Percentiles rank a stretch among this genome's conserved stretches.
Conservation (phyloP, 2,329 filamentous ascomycete genomes). For the Teratosphaeria pseudoeucalypti region DNA sequence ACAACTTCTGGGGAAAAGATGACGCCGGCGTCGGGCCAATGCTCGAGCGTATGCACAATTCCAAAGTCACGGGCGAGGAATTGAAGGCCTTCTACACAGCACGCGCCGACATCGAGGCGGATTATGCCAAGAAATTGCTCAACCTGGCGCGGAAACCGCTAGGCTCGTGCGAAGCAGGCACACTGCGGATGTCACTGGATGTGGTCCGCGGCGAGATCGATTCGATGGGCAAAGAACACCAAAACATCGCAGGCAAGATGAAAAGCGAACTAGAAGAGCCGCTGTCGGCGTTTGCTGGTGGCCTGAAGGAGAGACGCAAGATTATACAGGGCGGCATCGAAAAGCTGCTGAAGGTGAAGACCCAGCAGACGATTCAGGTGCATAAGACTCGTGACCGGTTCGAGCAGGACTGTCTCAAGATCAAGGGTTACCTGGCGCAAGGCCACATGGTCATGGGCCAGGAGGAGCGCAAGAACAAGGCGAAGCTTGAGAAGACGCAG, state of each 20-base stretch:
- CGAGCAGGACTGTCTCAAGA: slow-evolving; percentile 95
- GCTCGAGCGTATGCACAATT: slow-evolving; percentile 85
- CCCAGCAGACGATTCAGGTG: slow-evolving; percentile 78
- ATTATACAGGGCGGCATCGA: slow-evolving; percentile 92
- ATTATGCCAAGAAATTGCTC: slow-evolving; percentile 83
- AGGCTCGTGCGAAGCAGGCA: slow-evolving; percentile 77
- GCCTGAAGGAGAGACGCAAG: slow-evolving; percentile 92
- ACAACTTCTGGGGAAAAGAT: slow-evolving; percentile 99
- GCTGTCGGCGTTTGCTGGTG: slow-evolving; percentile 78
- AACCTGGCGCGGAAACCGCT: slow-evolving; percentile 79
- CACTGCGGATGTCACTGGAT: slow-evolving; percentile 74
- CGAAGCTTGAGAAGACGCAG: slow-evolving; percentile 96
- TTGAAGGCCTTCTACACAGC: slow-evolving; percentile 83
- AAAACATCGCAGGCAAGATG: slow-evolving; percentile 85
- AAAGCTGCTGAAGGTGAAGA: slow-evolving; percentile 85
- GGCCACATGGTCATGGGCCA: slow-evolving; percentile 99
- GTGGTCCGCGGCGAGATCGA: slow-evolving; percentile 82
- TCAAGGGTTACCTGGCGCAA: slow-evolving; percentile 96
- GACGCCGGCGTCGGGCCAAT: slow-evolving; percentile 89
- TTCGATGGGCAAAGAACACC: slow-evolving; percentile 86
- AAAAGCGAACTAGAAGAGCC: slow-evolving; percentile 93
- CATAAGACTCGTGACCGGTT: slow-evolving; percentile 95
- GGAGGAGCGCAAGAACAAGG: slow-evolving; percentile 97
- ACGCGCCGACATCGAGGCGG: slow-evolving; percentile 88
- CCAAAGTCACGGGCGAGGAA: slow-evolving; percentile 92